Percentiles rank a stretch among this genome's conserved stretches.
phyloP scores from a whole-genome alignment of 176 grass and related monocot species.

The Tillandsia leiboldiana region DNA sequence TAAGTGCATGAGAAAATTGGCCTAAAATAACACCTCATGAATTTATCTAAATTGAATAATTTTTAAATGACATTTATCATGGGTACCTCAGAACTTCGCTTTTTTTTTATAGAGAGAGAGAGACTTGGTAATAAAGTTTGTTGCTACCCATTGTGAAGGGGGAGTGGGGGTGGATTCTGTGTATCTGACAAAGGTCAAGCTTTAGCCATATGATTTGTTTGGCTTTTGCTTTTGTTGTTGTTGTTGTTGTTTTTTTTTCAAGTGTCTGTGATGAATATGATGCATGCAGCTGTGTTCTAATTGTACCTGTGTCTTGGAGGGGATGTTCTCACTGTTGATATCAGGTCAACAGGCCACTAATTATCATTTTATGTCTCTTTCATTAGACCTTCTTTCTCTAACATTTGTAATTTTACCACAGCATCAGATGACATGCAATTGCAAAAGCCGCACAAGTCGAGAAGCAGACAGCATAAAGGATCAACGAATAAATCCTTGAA shows the following conservation, averaged over 20 bases:
- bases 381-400: not conserved
- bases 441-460: constrained; percentile 63
- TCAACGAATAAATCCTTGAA: constrained; percentile 53
- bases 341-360: not conserved
- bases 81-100: too few species aligned
- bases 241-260: not conserved
- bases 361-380: not conserved
- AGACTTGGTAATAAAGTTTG: too few species aligned
- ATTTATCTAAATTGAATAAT: not conserved
- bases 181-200: too few species aligned
- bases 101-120: too few species aligned
- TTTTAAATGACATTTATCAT: not conserved
- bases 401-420: constrained; percentile 13
- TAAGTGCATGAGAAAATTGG: not conserved
- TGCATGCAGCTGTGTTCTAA: not conserved
- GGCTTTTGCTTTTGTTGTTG: too few species aligned
- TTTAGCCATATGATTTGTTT: too few species aligned
- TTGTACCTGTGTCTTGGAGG: not conserved
- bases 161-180: too few species aligned
- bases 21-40: not conserved
- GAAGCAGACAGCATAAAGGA: constrained; percentile 37
- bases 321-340: not conserved
- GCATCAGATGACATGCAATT: constrained; percentile 47
- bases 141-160: too few species aligned
- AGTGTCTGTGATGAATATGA: not conserved